phyloP scores from a whole-genome alignment of 441 rosid genomes.

The Corymbia calophylla region DNA sequence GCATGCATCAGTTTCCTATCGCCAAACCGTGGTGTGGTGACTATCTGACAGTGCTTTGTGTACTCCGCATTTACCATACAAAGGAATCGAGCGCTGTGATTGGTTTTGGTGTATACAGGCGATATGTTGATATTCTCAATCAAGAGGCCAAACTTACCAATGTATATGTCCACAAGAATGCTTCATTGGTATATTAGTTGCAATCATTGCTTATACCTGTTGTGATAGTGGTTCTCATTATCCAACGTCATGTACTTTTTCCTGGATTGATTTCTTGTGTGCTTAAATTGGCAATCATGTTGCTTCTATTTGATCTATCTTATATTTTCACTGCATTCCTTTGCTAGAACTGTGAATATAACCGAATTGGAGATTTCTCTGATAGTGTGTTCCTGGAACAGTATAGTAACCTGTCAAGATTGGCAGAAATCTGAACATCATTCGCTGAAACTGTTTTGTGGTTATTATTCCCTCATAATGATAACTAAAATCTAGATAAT shows the following conservation, averaged over 20 bases:
- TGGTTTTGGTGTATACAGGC: conserved; percentile 21
- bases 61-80: conserved; percentile 23
- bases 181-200: conserved; percentile 55
- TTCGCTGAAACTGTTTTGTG: not conserved
- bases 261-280: not conserved
- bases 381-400: not conserved
- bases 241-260: not conserved
- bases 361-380: not conserved
- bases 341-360: not conserved
- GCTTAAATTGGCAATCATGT: not conserved
- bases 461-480: not conserved
- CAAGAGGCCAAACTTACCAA: conserved; percentile 35
- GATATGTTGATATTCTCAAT: conserved; percentile 31
- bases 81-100: conserved; percentile 19
- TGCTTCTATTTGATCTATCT: not conserved
- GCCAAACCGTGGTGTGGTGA: conserved; percentile 14
- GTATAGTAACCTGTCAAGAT: not conserved
- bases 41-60: conserved; percentile 19
- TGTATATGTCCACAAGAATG: conserved; percentile 47
- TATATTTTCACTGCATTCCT: not conserved
- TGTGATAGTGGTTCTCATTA: not conserved
- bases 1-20: conserved; percentile 20
- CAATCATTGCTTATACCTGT: conserved; percentile 11
- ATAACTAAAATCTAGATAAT: not conserved
- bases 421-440: not conserved